These are phyloP conservation scores for Hypoxylon perforatum DNA, from an alignment of 495 filamentous ascomycete species.

Conservation along the genomic window DNA sequence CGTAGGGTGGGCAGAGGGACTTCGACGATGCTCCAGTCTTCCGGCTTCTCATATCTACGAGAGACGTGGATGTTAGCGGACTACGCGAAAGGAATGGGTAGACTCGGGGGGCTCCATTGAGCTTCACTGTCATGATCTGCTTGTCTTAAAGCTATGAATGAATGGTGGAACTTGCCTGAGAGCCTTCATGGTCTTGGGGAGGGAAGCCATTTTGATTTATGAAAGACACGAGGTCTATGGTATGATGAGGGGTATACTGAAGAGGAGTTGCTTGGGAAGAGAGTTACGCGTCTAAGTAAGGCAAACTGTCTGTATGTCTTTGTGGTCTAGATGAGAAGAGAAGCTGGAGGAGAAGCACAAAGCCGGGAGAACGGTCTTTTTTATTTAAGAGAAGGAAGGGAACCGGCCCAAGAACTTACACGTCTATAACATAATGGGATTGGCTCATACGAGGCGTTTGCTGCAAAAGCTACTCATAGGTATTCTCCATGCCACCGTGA, in stretches of 20 bases:
- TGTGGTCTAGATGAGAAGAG: constrained; percentile 18
- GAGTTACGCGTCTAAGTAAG: constrained; percentile 10
- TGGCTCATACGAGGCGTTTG: constrained; percentile 33
- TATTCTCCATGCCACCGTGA: constrained; percentile 16
- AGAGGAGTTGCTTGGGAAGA: constrained; percentile 10
- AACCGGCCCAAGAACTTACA: constrained; percentile 27
- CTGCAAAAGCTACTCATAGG: constrained; percentile 37
- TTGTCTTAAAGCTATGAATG: background rate
- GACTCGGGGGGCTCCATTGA: background rate
- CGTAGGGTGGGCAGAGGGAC: constrained; percentile 69
- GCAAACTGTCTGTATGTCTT: background rate
- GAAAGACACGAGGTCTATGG: constrained; percentile 4
- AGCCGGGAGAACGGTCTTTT: constrained; percentile 27
- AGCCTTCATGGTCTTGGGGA: constrained; percentile 71
- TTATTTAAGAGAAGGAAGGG: constrained; percentile 13
- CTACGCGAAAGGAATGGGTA: background rate
- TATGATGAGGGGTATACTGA: constrained; percentile 26
- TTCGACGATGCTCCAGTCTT: constrained; percentile 67
- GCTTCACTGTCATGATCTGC: background rate
- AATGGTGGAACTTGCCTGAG: constrained; percentile 58
- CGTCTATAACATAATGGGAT: constrained; percentile 20
- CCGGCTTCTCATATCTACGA: constrained; percentile 70
- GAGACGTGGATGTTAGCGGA: constrained; percentile 23
- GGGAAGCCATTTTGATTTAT: constrained; percentile 44
- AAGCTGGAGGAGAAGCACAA: constrained; percentile 18